Evolutionary conservation across 202 grass and related monocot genomes (phyloP).

Genomic region (Saccharum hybrid): DNA sequence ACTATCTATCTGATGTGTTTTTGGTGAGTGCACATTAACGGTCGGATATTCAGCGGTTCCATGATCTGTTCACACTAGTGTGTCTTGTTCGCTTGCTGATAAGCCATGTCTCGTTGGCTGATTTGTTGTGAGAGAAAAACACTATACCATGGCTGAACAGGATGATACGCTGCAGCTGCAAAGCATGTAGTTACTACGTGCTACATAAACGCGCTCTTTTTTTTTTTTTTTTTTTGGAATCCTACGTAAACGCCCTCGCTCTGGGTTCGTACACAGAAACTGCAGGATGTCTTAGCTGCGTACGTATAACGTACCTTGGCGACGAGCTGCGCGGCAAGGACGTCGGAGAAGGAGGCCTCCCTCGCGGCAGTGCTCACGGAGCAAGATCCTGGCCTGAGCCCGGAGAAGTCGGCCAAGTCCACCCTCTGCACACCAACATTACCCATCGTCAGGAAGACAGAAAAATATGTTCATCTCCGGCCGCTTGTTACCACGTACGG

Average conservation of each 20-base stretch:
- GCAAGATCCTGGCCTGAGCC: constrained; percentile 55
- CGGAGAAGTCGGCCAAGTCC: constrained; percentile 68
- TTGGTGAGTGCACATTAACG: background rate
- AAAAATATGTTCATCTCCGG: background rate
- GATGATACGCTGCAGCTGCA: background rate
- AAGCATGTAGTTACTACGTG: background rate
- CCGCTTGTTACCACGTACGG: background rate
- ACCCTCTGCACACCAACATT: constrained; percentile 47
- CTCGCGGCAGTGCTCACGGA: constrained; percentile 53
- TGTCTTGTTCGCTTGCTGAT: no score
- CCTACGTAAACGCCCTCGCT: background rate
- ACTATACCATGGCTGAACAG: no score
- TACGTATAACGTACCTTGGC: constrained; percentile 44
- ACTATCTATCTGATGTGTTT: no score
- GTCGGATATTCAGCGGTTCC: background rate
- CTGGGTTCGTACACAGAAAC: no score
- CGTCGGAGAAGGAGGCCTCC: constrained; percentile 66
- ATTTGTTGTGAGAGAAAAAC: no score
- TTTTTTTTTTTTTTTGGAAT: no score
- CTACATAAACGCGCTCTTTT: background rate
- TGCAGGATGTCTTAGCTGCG: background rate
- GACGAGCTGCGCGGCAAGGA: constrained; percentile 60
- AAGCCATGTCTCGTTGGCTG: no score
- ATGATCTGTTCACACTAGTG: background rate
- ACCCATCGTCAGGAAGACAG: background rate